Evolutionary conservation across 108 stramenopile genomes (phyloP), one percentile per base, ranked within the genome.

Genomic region (Stephanodiscus minutulus): DNA sequence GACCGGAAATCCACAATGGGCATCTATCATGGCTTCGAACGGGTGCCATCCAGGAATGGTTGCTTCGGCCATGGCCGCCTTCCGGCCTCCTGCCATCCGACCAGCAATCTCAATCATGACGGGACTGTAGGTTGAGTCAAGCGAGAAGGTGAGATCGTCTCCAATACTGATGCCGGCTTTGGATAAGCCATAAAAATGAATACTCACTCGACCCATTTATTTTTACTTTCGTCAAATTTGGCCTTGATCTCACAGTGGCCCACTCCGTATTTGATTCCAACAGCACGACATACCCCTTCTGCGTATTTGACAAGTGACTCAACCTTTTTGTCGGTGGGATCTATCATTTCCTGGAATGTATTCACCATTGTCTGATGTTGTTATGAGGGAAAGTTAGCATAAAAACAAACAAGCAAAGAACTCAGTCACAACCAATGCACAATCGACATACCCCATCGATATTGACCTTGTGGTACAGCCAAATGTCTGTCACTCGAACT

Each of bases 221-320:
- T 54, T 20, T 55, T 39, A 8, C 53, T 67, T 33, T 57, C 72
- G 46, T 82, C 66, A 49, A 29, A 82, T 17, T 62, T 53, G 10
- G 82, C 77, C 56, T 86, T 86, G 12, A 86, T 13, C 28, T 86
- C 85, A 43, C 66, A 65, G 41, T 86, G 85, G 12, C 68, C 85
- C 61, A 83, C 61, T 25, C 85, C 85, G 24, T 83, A 86, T 57
- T 86, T 83, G 41, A 86, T 86, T 5, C 85, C 85, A 41, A 86
- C 85, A n/a, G 85, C 85, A 53, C 85, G 58, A 35, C 73, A 72
- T 9, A 86, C 76, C 18, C 85, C 85, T 61, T 86, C 83, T 44
- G 85, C 85, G 60, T 86, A 86, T 25, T 64, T 57, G 12, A 83
- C 80, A 13, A 86, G 64, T 15, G 62, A 52, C 1, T 72, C 50